Conservation (phyloP, 345 rosid species). For the Odontarrhena argentea region DNA sequence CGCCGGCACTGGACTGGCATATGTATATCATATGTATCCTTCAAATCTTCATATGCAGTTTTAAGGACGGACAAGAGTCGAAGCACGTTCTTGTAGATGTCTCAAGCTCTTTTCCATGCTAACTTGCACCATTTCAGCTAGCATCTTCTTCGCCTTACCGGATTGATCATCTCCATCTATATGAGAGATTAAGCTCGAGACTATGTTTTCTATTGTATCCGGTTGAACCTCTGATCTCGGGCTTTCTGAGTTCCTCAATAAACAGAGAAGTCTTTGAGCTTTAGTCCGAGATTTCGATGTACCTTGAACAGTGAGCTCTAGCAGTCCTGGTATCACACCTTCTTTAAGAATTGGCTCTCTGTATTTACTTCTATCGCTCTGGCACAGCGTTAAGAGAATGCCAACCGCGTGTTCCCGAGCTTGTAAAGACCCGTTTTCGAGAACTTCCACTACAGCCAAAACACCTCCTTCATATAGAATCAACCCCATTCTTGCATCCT, state of each 20-base stretch:
- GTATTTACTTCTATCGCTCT: slow-evolving; percentile 83
- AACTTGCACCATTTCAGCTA: slow-evolving; percentile 97
- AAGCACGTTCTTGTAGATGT: slow-evolving; percentile 92
- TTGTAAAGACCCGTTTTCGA: slow-evolving; percentile 83
- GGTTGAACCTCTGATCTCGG: slow-evolving; percentile 76
- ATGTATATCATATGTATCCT: not conserved
- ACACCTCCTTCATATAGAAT: slow-evolving; percentile 81
- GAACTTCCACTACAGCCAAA: slow-evolving; percentile 77
- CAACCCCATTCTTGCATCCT: slow-evolving; percentile 59
- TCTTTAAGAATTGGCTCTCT: slow-evolving; percentile 90
- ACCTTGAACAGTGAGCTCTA: slow-evolving; percentile 96
- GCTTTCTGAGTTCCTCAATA: slow-evolving; percentile 71
- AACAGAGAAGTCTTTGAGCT: slow-evolving; percentile 70
- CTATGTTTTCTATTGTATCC: slow-evolving; percentile 85
- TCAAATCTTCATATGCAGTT: slow-evolving; percentile 37
- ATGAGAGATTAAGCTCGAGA: slow-evolving; percentile 84
- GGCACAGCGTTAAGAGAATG: slow-evolving; percentile 70
- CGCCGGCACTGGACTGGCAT: slow-evolving; percentile 42
- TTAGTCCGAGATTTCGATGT: slow-evolving; percentile 76
- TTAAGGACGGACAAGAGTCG: slow-evolving; percentile 65
- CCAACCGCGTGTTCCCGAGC: slow-evolving; percentile 90
- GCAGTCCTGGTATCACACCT: slow-evolving; percentile 97
- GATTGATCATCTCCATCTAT: slow-evolving; percentile 92
- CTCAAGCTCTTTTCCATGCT: slow-evolving; percentile 98
- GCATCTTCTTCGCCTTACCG: slow-evolving; percentile 90